These are phyloP conservation scores for Nosema muscidifuracis DNA, from an alignment of 371 early-diverging fungal genomes.

Conservation along the genomic window DNA sequence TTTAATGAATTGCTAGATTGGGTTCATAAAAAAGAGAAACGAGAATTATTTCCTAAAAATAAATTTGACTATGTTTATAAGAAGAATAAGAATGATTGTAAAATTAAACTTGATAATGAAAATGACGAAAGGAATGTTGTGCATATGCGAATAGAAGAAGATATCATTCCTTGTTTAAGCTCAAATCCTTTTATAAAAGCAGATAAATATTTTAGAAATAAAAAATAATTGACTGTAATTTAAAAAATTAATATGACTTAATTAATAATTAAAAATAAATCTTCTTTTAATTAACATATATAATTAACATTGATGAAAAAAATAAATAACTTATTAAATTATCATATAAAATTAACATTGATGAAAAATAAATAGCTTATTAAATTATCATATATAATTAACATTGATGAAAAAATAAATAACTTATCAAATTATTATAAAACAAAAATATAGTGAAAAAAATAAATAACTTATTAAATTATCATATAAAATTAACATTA, in stretches of 20 bases:
- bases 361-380: too few relatives aligned
- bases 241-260: background rate
- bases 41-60: constrained; percentile 14
- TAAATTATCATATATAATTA: background rate
- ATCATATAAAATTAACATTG: too few relatives aligned
- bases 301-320: too few relatives aligned
- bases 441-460: too few relatives aligned
- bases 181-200: background rate
- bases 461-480: too few relatives aligned
- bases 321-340: too few relatives aligned
- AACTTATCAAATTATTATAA: too few relatives aligned
- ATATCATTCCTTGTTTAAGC: background rate
- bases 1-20: background rate
- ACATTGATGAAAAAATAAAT: too few relatives aligned
- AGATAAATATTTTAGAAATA: constrained; percentile 4
- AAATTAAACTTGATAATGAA: background rate
- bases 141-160: constrained; percentile 4
- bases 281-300: background rate
- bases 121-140: constrained; percentile 10
- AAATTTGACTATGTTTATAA: constrained; percentile 10
- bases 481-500: too few relatives aligned
- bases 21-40: background rate
- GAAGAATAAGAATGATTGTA: background rate
- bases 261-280: background rate
- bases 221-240: background rate